These are phyloP conservation scores for Scenedesmus sp. DNA, from an alignment of 163 green algal species.

Conservation along the genomic window DNA sequence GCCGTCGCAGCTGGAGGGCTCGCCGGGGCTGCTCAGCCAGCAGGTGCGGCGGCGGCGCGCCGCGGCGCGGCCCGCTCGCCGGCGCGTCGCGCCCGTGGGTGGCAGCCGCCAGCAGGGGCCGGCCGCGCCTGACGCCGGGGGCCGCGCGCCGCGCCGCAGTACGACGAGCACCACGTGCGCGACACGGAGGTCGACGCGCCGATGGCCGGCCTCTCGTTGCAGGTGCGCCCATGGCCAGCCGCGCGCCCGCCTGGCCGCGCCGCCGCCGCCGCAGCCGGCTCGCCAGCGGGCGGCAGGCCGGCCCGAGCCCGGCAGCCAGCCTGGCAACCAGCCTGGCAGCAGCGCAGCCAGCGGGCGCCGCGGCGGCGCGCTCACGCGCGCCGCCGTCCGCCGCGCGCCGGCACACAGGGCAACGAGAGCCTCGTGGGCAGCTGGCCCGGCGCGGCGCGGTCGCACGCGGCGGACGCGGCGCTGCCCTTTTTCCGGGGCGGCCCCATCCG, in stretches of 20 bases:
- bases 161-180: background rate
- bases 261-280: too few relatives aligned
- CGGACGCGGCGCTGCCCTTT: conserved; percentile 40
- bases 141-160: background rate
- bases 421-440: conserved; percentile 43
- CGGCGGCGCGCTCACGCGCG: too few relatives aligned
- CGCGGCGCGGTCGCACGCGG: background rate
- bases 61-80: too few relatives aligned
- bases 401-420: too few relatives aligned
- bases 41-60: conserved; percentile 4
- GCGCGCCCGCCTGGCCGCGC: conserved; percentile 9
- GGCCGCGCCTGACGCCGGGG: too few relatives aligned
- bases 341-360: too few relatives aligned
- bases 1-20: conserved; percentile 8
- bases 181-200: conserved; percentile 37
- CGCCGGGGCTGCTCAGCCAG: conserved; percentile 21
- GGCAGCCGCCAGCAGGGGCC: background rate
- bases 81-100: background rate
- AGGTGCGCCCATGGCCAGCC: too few relatives aligned
- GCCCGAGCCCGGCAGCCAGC: too few relatives aligned
- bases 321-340: too few relatives aligned
- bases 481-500: conserved; percentile 35
- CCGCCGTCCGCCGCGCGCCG: too few relatives aligned
- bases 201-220: conserved; percentile 27
- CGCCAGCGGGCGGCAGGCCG: too few relatives aligned